A percentile compares a stretch with the other conserved stretches of the same genome.
These are phyloP conservation scores for Sphaerulina musiva DNA, from an alignment of 2,329 filamentous ascomycete genomes.

Conservation along the genomic window DNA sequence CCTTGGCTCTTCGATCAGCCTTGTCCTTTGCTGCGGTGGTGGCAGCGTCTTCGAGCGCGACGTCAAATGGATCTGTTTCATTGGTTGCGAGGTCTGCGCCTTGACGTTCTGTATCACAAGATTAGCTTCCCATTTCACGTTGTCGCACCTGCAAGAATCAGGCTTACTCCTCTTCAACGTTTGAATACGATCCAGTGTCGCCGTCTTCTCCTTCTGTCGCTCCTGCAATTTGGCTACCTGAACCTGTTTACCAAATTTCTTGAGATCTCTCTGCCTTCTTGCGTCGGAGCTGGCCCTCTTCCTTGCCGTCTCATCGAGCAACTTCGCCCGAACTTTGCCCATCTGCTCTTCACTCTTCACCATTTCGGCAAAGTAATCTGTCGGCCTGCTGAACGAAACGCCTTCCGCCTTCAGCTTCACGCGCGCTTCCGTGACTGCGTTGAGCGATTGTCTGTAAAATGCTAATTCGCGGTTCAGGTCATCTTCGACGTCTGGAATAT, in stretches of 20 bases:
- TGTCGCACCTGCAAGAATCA: background rate
- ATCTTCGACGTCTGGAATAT: conserved; percentile 78
- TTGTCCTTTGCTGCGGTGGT: conserved; percentile 43
- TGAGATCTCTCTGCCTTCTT: conserved; percentile 83
- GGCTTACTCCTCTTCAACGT: conserved; percentile 85
- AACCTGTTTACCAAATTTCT: conserved; percentile 99
- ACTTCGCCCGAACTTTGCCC: conserved; percentile 89
- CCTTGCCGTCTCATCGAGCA: conserved; percentile 81
- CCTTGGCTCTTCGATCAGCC: conserved; percentile 37
- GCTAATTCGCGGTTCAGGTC: conserved; percentile 87
- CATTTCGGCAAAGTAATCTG: conserved; percentile 98
- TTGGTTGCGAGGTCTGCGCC: conserved; percentile 60
- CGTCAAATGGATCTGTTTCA: conserved; percentile 85
- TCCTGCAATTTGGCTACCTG: conserved; percentile 95
- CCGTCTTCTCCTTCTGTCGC: conserved; percentile 82
- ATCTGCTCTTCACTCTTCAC: conserved; percentile 98
- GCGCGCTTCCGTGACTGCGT: conserved; percentile 68
- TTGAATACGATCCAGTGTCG: conserved; percentile 93
- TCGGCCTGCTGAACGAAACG: conserved; percentile 77
- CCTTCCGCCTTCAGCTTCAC: conserved; percentile 72
- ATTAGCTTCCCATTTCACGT: conserved; percentile 18
- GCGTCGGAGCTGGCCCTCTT: conserved; percentile 93
- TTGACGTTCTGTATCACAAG: conserved; percentile 63
- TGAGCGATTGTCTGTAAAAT: conserved; percentile 84
- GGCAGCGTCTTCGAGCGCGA: conserved; percentile 67